phyloP scores from a whole-genome alignment of 306 rosid genomes.

The Malus asiatica region DNA sequence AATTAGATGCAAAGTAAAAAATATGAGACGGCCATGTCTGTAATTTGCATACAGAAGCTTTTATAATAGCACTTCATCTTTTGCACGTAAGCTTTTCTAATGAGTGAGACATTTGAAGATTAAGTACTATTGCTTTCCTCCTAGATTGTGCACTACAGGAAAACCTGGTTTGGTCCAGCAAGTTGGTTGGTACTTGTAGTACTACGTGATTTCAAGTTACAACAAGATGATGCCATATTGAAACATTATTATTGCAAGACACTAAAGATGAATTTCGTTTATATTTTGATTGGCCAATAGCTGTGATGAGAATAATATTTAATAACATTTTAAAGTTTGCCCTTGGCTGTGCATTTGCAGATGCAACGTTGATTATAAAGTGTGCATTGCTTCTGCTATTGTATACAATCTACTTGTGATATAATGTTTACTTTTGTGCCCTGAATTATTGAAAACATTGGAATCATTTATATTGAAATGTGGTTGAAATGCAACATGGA shows the following conservation, averaged over 20 bases:
- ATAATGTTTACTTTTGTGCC: neutral
- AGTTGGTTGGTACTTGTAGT: neutral
- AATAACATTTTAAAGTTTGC: neutral
- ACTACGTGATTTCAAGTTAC: neutral
- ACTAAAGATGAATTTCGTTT: neutral
- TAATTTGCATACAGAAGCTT: neutral
- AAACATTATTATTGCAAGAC: neutral
- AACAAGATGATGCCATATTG: neutral
- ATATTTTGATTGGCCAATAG: neutral
- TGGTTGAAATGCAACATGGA: neutral
- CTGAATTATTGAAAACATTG: neutral
- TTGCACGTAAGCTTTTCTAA: too few species aligned
- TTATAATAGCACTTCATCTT: too few species aligned
- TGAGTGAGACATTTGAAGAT: too few species aligned
- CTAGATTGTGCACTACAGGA: too few species aligned
- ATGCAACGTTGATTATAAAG: neutral
- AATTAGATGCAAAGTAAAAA: neutral
- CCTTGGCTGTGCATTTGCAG: neutral
- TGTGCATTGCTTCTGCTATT: neutral
- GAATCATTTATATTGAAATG: neutral
- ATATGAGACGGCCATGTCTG: neutral
- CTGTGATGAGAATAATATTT: neutral
- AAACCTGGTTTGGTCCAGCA: neutral
- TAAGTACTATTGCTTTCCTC: too few species aligned
- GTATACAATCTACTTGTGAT: neutral